Conservation (phyloP, 805 yeast genomes). For the Hanseniaspora clermontiae region DNA sequence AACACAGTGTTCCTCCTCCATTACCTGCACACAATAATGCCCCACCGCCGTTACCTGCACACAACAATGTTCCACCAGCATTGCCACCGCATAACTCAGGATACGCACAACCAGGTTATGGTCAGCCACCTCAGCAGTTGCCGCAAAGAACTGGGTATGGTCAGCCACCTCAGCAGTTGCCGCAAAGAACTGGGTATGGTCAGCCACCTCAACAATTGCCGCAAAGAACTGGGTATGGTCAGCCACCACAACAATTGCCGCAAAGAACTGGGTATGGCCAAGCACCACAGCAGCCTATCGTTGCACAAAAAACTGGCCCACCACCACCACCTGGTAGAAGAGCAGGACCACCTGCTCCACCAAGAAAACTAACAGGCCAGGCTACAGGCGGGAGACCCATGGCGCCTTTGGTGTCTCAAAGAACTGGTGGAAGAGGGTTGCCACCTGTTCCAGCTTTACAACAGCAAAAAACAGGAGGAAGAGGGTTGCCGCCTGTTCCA, state of each 20-base stretch:
- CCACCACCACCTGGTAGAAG: slow-evolving; percentile 13
- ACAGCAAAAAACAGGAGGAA: slow-evolving; percentile 13
- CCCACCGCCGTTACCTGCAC: not conserved
- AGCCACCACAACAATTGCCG: slow-evolving; percentile 17
- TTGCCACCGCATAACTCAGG: not conserved
- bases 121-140: slow-evolving; percentile 17
- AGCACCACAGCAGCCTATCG: slow-evolving; percentile 14
- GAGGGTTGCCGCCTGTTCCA: slow-evolving; percentile 6
- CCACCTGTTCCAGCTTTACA: slow-evolving; percentile 20
- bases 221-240: slow-evolving; percentile 14
- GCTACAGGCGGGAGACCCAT: slow-evolving; percentile 15
- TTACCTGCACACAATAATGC: not conserved
- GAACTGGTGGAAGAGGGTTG: slow-evolving; percentile 21
- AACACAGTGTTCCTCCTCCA: not conserved
- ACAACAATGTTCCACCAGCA: not conserved
- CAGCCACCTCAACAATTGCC: slow-evolving; percentile 13
- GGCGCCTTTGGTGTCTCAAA: slow-evolving; percentile 19
- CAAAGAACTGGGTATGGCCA: slow-evolving; percentile 17
- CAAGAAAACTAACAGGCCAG: slow-evolving; percentile 18
- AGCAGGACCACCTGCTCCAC: slow-evolving; percentile 17
- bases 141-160: slow-evolving; percentile 20
- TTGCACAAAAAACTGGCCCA: slow-evolving; percentile 12
- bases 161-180: slow-evolving; percentile 17
- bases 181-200: slow-evolving; percentile 18
- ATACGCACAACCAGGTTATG: not conserved